Conservation (phyloP, 306 rosid species). For the Vigna reflexopilosa region DNA sequence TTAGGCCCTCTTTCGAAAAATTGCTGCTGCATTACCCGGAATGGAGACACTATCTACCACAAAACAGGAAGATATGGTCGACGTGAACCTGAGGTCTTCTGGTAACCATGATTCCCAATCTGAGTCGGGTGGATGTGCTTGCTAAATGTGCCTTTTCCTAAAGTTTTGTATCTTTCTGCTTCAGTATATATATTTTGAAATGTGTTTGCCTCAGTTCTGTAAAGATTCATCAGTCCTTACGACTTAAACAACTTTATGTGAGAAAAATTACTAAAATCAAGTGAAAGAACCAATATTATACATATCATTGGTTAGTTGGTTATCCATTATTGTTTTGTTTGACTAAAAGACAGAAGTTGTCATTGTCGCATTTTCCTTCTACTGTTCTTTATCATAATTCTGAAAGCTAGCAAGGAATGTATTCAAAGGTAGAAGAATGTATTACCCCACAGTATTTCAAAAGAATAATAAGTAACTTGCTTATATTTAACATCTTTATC, state of each 20-base stretch:
- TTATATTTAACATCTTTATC: too few species aligned
- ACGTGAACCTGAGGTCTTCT: constrained; percentile 81
- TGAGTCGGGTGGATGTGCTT: constrained; percentile 74
- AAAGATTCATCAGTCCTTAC: constrained; percentile 51
- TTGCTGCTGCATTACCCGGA: constrained; percentile 93
- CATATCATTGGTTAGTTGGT: constrained; percentile 20
- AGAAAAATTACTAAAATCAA: constrained; percentile 38
- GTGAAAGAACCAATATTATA: constrained; percentile 27
- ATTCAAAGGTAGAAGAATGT: too few species aligned
- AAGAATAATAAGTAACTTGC: too few species aligned
- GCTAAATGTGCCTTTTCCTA: constrained; percentile 50
- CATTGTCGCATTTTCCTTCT: neutral
- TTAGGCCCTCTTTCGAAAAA: constrained; percentile 87
- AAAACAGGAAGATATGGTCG: constrained; percentile 94
- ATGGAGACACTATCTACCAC: constrained; percentile 89
- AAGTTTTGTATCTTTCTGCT: constrained; percentile 48
- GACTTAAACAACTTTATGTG: constrained; percentile 44
- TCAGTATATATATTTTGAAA: constrained; percentile 43
- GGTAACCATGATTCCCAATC: constrained; percentile 62
- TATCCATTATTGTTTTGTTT: constrained; percentile 44
- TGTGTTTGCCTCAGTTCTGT: constrained; percentile 50
- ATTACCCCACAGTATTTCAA: too few species aligned
- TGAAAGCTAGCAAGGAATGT: constrained; percentile 20
- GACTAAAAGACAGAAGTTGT: neutral
- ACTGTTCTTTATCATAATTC: constrained; percentile 4